Evolutionary conservation across 2,329 filamentous ascomycete species (phyloP).

Genomic region (Rhynchosporium secalis): DNA sequence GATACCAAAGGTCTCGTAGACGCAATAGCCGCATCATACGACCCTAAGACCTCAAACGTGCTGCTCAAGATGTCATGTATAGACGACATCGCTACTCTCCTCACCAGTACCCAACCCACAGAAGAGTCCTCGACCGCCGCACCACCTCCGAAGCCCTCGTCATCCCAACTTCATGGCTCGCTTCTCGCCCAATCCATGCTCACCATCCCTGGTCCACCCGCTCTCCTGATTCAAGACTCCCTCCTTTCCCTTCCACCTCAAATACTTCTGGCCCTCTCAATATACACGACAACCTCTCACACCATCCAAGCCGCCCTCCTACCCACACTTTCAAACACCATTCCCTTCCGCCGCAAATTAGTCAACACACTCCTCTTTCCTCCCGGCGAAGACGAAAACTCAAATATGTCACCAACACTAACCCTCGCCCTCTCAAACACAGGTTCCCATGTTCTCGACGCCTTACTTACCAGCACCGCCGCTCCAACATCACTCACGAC

Average conservation of each 20-base stretch:
- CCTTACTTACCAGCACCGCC: constrained; percentile 51
- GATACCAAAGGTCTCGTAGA: constrained; percentile 55
- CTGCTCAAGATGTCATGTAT: constrained; percentile 61
- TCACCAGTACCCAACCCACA: constrained; percentile 46
- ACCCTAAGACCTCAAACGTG: constrained; percentile 50
- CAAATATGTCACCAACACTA: constrained; percentile 23
- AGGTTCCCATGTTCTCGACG: constrained; percentile 68
- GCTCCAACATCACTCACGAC: constrained; percentile 15
- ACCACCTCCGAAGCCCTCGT: constrained; percentile 36
- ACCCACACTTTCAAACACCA: constrained; percentile 53
- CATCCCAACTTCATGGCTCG: constrained; percentile 74
- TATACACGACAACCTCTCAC: constrained; percentile 52
- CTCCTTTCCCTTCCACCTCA: constrained; percentile 59
- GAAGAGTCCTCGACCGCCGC: constrained; percentile 34
- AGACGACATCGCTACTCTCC: constrained; percentile 50
- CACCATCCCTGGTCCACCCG: constrained; percentile 66
- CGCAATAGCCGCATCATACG: constrained; percentile 56
- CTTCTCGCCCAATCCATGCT: constrained; percentile 81
- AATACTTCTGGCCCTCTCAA: constrained; percentile 62
- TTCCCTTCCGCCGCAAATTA: constrained; percentile 64
- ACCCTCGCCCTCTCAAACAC: constrained; percentile 54
- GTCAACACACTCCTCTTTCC: constrained; percentile 56
- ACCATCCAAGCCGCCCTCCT: constrained; percentile 64
- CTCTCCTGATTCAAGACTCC: constrained; percentile 72
- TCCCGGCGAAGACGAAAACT: constrained; percentile 8